Evolutionary conservation across 345 rosid species (phyloP), one percentile per base, ranked within the genome.

Genomic region (Iberis pinnata): DNA sequence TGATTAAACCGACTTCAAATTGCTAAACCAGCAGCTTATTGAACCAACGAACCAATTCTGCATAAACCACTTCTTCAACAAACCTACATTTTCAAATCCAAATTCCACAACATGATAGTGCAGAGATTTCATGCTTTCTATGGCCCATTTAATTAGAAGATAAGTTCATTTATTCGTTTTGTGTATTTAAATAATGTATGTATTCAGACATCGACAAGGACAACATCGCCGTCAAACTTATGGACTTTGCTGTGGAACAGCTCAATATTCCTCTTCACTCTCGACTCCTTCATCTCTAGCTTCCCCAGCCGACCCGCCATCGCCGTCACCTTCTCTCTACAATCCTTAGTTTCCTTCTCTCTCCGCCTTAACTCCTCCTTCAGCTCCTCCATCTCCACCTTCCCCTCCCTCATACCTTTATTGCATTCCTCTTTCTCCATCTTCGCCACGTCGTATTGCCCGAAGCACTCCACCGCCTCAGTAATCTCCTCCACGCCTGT

Each of bases 311-410:
- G 14, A 18, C 55, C 56, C 18, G 68, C 68, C 61, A 55, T 54
- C 7, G 24, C 68, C 78, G 67, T 62, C 31, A 62, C 40, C 14
- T 46, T 53, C 41, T 62, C 67, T 37, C 67, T 24, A 15, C 60
- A 53, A 0, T 62, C 67, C 53, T 44, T 53, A 1, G 53, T 62
- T 44, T 62, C 67, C 53, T 17, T 71, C 47, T 63, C 68, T 41
- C 68, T 63, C 56, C 36, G 15, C 39, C 56, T 32, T 11, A 63
- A 44, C 81, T 12, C 70, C 76, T 25, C 76, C 71, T 29, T 79
- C 78, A 49, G 12, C 70, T 54, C 68, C 73, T 16, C 67, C 59
- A 52, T 56, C 53, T 45, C 71, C 55, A 6, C 52, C 58, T 15
- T 26, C 63, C 63, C 63, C 24, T 25, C 58, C 17, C 8, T 7